Evolutionary conservation across 305 asterid species (phyloP).

Genomic region (Solanum hybrid): DNA sequence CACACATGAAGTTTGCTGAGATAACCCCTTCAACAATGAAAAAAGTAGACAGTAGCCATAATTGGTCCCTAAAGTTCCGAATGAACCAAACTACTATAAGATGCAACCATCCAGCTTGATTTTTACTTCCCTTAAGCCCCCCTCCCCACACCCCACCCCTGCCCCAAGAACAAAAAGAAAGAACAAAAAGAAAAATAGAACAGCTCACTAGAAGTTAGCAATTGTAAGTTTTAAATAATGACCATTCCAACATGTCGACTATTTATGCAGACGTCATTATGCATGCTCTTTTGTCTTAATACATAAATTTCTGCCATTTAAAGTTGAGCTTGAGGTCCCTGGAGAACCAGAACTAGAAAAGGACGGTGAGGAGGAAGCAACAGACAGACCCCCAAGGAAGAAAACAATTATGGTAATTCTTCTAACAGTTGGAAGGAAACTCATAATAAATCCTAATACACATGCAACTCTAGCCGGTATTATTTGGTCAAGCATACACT

Average conservation of each 20-base stretch:
- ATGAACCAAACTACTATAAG: background rate
- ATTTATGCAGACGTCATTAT: background rate
- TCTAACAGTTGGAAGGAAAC: constrained; percentile 49
- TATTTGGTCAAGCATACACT: constrained; percentile 70
- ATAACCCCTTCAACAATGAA: background rate
- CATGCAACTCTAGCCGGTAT: constrained; percentile 65
- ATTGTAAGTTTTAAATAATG: background rate
- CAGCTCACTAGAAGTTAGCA: background rate
- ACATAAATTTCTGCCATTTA: background rate
- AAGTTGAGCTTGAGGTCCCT: constrained; percentile 41
- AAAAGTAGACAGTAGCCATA: background rate
- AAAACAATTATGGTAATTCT: constrained; percentile 27
- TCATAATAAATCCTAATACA: constrained; percentile 70
- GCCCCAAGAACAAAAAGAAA: background rate
- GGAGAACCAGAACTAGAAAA: constrained; percentile 25
- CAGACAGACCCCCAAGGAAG: constrained; percentile 19
- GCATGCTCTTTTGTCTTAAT: background rate
- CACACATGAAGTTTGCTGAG: background rate
- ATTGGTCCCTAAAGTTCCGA: background rate
- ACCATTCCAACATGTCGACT: background rate
- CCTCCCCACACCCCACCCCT: background rate
- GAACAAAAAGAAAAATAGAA: background rate
- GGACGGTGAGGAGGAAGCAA: constrained; percentile 30
- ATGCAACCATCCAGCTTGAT: background rate
- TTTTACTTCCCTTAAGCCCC: background rate